These are phyloP conservation scores for Akebia trifoliata DNA, from an alignment of 164 flowering plant genomes.

Conservation along the genomic window DNA sequence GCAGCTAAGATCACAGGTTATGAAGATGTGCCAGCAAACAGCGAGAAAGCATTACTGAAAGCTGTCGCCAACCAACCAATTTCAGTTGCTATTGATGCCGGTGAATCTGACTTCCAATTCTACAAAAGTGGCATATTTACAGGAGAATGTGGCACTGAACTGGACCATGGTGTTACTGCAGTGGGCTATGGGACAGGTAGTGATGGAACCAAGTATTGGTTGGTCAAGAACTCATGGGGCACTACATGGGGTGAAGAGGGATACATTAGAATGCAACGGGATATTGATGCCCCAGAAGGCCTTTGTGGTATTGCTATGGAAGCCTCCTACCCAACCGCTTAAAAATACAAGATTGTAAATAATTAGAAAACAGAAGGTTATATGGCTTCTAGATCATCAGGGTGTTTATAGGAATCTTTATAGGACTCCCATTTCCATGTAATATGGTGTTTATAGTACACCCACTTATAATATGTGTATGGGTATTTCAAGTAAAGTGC, in stretches of 20 bases:
- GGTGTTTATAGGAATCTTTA: too few species aligned
- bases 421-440: too few species aligned
- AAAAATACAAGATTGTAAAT: too few species aligned
- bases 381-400: too few species aligned
- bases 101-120: slow-evolving; percentile 8
- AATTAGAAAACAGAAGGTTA: too few species aligned
- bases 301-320: slow-evolving; percentile 11
- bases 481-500: too few species aligned
- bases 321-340: slow-evolving; percentile 13
- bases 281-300: slow-evolving; percentile 7
- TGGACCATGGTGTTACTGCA: slow-evolving; percentile 18
- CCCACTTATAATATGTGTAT: too few species aligned
- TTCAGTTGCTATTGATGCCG: slow-evolving; percentile 14
- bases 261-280: slow-evolving; percentile 18
- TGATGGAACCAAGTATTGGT: slow-evolving; percentile 16
- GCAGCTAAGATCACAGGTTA: slow-evolving; percentile 6
- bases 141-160: slow-evolving; percentile 12
- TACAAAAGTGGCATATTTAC: slow-evolving; percentile 14
- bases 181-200: slow-evolving; percentile 19
- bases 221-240: slow-evolving; percentile 24
- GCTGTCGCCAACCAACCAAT: slow-evolving; percentile 12
- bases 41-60: neutral
- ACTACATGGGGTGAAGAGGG: slow-evolving; percentile 16
- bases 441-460: too few species aligned
- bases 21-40: slow-evolving; percentile 5